Conservation (phyloP, 805 yeast species). For the Zygosaccharomyces rouxii region DNA sequence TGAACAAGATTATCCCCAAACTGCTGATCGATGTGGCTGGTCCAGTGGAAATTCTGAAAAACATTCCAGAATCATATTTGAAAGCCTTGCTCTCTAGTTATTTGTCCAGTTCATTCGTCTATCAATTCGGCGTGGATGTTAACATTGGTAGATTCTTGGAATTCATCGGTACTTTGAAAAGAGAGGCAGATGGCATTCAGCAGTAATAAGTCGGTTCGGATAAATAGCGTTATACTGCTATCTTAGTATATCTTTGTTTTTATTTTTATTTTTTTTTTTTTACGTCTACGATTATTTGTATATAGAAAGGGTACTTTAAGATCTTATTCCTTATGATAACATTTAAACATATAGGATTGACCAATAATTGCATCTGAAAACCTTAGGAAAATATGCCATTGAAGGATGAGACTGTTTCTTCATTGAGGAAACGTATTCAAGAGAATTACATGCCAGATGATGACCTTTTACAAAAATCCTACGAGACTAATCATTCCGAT, state of each 20-base stretch:
- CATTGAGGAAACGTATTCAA: slow-evolving; percentile 1
- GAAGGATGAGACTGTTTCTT: slow-evolving; percentile 10
- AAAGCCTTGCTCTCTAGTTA: slow-evolving; percentile 85
- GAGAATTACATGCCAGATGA: not conserved
- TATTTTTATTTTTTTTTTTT: not conserved
- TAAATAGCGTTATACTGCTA: not conserved
- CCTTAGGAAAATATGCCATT: slow-evolving; percentile 2
- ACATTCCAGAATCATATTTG: slow-evolving; percentile 85
- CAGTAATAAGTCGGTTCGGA: not conserved
- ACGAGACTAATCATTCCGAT: slow-evolving; percentile 1
- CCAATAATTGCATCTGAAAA: no score
- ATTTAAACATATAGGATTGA: not conserved
- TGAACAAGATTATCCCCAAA: slow-evolving; percentile 73
- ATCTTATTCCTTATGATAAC: not conserved
- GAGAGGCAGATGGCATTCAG: slow-evolving; percentile 24
- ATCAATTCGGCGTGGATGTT: slow-evolving; percentile 68
- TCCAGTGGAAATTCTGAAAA: slow-evolving; percentile 58
- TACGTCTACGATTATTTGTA: not conserved
- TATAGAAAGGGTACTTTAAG: no score
- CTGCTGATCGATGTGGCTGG: slow-evolving; percentile 62
- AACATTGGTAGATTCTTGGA: slow-evolving; percentile 76
- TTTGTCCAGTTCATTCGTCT: slow-evolving; percentile 80
- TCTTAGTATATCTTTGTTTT: not conserved
- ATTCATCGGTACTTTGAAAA: slow-evolving; percentile 57
- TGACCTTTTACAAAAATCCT: not conserved